Conservation (phyloP, 176 grass and related monocot species). For the Oryza rufipogon region DNA sequence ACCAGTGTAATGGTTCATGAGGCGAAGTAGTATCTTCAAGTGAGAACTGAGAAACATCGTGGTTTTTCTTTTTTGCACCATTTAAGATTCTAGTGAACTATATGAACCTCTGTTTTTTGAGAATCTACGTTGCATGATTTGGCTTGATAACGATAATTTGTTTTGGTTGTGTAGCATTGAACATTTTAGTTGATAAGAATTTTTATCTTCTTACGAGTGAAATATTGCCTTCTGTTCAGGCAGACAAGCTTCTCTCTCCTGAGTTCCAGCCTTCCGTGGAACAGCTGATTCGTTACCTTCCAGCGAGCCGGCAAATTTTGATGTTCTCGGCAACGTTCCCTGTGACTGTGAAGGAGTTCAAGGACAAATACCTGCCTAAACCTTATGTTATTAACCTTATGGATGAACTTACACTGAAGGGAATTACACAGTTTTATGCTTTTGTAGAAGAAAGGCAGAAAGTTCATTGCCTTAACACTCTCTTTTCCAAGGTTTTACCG, state of each 20-base stretch:
- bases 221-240: conserved; percentile 42
- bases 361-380: conserved; percentile 86
- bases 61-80: background rate
- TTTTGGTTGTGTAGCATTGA: conserved; percentile 10
- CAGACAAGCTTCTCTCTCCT: conserved; percentile 89
- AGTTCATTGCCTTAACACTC: conserved; percentile 96
- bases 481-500: conserved; percentile 82
- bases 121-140: conserved; percentile 2
- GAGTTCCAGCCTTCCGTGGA: conserved; percentile 90
- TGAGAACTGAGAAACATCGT: conserved; percentile 15
- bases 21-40: background rate
- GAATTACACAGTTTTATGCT: conserved; percentile 95
- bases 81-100: conserved; percentile 24
- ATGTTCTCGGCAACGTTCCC: conserved; percentile 99
- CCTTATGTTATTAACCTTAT: conserved; percentile 96
- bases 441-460: conserved; percentile 99
- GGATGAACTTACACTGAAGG: conserved; percentile 97
- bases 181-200: conserved; percentile 14
- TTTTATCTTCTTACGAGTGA: background rate
- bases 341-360: conserved; percentile 91
- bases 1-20: background rate
- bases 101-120: background rate
- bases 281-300: conserved; percentile 76
- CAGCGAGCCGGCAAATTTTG: conserved; percentile 71
- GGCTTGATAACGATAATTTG: conserved; percentile 4